A percentile compares a stretch with the other conserved stretches of the same genome.
Conservation (phyloP, 257 asterid genomes). For the Plantago major region DNA sequence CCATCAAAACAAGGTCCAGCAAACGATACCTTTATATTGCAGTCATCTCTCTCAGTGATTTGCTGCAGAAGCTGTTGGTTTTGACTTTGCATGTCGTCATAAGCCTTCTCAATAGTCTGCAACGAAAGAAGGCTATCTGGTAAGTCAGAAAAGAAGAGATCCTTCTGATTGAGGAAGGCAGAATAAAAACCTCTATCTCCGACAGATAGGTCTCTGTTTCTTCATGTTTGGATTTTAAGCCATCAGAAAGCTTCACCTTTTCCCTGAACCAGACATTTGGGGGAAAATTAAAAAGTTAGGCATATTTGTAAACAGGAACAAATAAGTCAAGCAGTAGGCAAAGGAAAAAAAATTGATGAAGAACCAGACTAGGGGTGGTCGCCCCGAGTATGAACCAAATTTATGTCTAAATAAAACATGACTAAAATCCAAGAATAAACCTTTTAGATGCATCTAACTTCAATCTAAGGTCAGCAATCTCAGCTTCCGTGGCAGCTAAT, state of each 20-base stretch:
- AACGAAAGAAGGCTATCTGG: slow-evolving; percentile 24
- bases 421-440: slow-evolving; percentile 27
- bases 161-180: slow-evolving; percentile 2
- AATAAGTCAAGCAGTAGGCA: not conserved
- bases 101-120: slow-evolving; percentile 97
- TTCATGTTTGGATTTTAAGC: slow-evolving; percentile 72
- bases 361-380: too few species aligned
- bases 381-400: too few species aligned
- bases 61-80: slow-evolving; percentile 96
- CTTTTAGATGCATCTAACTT: slow-evolving; percentile 70
- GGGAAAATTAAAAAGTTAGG: not conserved
- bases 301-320: slow-evolving; percentile 3
- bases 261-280: slow-evolving; percentile 54
- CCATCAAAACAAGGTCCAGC: not conserved
- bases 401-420: too few species aligned
- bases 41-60: slow-evolving; percentile 93
- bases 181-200: slow-evolving; percentile 78
- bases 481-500: slow-evolving; percentile 90
- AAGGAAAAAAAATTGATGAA: too few species aligned
- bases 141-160: slow-evolving; percentile 3
- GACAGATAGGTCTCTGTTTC: slow-evolving; percentile 92
- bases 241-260: slow-evolving; percentile 52
- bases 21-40: slow-evolving; percentile 70
- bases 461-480: slow-evolving; percentile 87
- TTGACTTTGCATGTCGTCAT: slow-evolving; percentile 97